Percentiles rank a stretch among this genome's conserved stretches.
These are phyloP conservation scores for Ascochyta lentis DNA, from an alignment of 2,329 filamentous ascomycete genomes.

Conservation along the genomic window DNA sequence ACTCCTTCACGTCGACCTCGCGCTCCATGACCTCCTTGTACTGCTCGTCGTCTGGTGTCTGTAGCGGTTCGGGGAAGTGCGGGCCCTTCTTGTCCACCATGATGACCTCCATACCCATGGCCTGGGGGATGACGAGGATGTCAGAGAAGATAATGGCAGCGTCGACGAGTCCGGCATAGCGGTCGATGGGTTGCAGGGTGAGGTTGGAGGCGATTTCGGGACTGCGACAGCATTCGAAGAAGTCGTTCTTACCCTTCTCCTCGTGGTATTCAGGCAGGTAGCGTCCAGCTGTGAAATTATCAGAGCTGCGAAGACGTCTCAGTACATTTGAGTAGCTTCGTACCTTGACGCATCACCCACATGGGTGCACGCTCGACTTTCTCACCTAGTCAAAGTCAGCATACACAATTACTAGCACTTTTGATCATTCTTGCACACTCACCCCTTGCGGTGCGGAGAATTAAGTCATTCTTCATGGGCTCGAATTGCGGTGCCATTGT, in stretches of 20 bases:
- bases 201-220: slow-evolving; percentile 92
- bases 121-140: slow-evolving; percentile 96
- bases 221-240: slow-evolving; percentile 95
- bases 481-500: slow-evolving; percentile 76
- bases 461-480: slow-evolving; percentile 88
- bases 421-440: slow-evolving; percentile 15
- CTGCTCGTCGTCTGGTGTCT: slow-evolving; percentile 80
- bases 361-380: slow-evolving; percentile 91
- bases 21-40: slow-evolving; percentile 78
- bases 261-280: slow-evolving; percentile 98
- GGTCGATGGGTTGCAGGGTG: slow-evolving; percentile 93
- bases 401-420: not conserved
- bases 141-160: slow-evolving; percentile 99
- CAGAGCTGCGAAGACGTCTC: slow-evolving; percentile 11
- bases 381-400: slow-evolving; percentile 67
- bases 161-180: slow-evolving; percentile 88
- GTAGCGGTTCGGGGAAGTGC: slow-evolving; percentile 86
- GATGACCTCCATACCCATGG: slow-evolving; percentile 97
- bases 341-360: slow-evolving; percentile 99
- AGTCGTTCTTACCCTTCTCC: slow-evolving; percentile 88
- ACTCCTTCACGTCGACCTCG: slow-evolving; percentile 81
- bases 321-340: slow-evolving; percentile 26
- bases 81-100: slow-evolving; percentile 98
- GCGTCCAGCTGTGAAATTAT: slow-evolving; percentile 72
- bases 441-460: slow-evolving; percentile 91